Base-by-base conservation (phyloP, 306 rosid species). In the Vachellia pachyceras region DNA sequence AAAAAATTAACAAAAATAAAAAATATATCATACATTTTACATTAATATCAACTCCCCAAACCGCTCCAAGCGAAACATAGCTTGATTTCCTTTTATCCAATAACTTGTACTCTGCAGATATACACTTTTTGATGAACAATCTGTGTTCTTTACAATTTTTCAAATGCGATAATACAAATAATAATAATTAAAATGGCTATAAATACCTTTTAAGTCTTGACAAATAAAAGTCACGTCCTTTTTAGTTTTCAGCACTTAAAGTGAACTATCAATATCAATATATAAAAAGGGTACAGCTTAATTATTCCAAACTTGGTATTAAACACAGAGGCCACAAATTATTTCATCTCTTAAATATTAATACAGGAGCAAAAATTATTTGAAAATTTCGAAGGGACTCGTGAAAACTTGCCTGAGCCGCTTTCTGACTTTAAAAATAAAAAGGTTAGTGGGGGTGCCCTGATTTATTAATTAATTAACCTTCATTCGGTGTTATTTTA, bases 391-490 rank as follows among this genome's bases (percentile, higher is more conserved):
- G 25, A 60, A 25, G 39, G 39, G 7, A 5, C 18, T 23, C 63
- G 8, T 22, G 37, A 60, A 23, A 60, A 61, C 41, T 11, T n/a
- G 10, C 12, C 10, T 29, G 6, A 13, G 37, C 20, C n/a, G 12
- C 68, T 25, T 61, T 61, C n/a, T 1, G 67, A 5, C 18, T 58
- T 72, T 13, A 7, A 29, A 37, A 45, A 69, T 63, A 2, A 40
- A 80, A 37, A 64, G 63, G 7, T 29, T 41, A 66, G 5, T 57
- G 75, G 61, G 80, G 57, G 76, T 79, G 66, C 70, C 69, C 54
- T 78, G 45, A 81, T 73, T 78, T 35, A 73, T 66, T 41, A 45
- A 79, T 60, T 69, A 82, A 49, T 55, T 81, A 41, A 20, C 57
- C 42, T 83, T 63, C 46, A 12, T 25, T 2, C 22, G 36, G 44